phyloP scores from a whole-genome alignment of 257 asterid genomes.

The Capsicum rhomboideum region DNA sequence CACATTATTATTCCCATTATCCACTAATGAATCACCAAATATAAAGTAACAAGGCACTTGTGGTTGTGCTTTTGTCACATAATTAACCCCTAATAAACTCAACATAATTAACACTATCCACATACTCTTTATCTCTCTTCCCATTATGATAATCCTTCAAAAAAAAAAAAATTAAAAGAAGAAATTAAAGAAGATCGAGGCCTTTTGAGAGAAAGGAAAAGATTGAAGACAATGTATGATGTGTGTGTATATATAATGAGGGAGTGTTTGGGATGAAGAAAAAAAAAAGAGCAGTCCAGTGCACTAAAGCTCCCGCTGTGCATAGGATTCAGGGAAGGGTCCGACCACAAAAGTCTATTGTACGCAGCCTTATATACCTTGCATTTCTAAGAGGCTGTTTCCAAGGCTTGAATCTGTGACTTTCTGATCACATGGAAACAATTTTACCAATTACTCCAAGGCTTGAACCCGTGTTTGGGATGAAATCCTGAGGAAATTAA shows the following conservation, averaged over 20 bases:
- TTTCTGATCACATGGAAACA: too few species aligned
- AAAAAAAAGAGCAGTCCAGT: too few species aligned
- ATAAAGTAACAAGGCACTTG: slow-evolving; percentile 36
- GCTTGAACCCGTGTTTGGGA: too few species aligned
- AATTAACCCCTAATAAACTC: neutral
- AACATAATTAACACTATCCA: neutral
- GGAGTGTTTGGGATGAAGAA: neutral
- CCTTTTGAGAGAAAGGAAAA: neutral
- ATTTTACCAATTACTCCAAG: too few species aligned
- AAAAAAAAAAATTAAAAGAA: neutral
- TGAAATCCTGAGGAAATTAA: too few species aligned
- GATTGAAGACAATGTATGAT: neutral
- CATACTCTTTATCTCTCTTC: neutral
- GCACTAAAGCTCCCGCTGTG: too few species aligned
- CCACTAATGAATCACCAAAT: slow-evolving; percentile 38
- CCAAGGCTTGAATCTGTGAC: too few species aligned
- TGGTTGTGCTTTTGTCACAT: slow-evolving; percentile 13
- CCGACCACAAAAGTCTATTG: too few species aligned
- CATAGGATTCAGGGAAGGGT: too few species aligned
- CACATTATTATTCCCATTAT: slow-evolving; percentile 33
- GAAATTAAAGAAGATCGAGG: neutral
- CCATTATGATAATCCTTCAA: neutral
- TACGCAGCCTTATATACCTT: too few species aligned
- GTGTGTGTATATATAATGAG: neutral
- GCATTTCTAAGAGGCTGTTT: too few species aligned